phyloP scores from a whole-genome alignment of 768 basidiomycete species.

The Crepidotus variabilis region DNA sequence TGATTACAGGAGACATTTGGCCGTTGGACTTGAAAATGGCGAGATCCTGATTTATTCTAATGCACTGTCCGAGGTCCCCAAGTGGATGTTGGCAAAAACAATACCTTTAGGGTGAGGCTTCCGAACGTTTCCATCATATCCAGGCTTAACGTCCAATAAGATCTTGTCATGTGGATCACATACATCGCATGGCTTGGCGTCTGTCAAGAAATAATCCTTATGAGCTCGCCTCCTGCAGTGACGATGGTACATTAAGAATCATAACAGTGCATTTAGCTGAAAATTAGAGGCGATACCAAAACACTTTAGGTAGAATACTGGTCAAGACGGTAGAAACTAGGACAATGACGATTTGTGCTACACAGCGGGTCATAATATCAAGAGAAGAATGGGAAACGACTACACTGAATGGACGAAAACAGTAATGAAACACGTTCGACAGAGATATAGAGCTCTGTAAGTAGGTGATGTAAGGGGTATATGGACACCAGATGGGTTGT shows the following conservation, averaged over 20 bases:
- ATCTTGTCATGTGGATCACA: slow-evolving; percentile 69
- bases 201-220: slow-evolving; percentile 33
- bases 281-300: not conserved
- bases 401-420: slow-evolving; percentile 33
- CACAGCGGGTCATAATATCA: slow-evolving; percentile 50
- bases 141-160: slow-evolving; percentile 32
- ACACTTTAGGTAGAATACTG: slow-evolving; percentile 31
- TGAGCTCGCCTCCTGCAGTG: slow-evolving; percentile 83
- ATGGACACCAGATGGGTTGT: slow-evolving; percentile 55
- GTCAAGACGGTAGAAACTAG: slow-evolving; percentile 11
- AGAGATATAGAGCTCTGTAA: slow-evolving; percentile 29
- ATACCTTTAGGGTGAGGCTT: slow-evolving; percentile 49
- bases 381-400: slow-evolving; percentile 29
- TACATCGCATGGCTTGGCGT: slow-evolving; percentile 82
- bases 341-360: slow-evolving; percentile 42
- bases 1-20: slow-evolving; percentile 49
- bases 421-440: slow-evolving; percentile 63
- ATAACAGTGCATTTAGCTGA: slow-evolving; percentile 28
- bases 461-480: slow-evolving; percentile 64
- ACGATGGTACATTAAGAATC: slow-evolving; percentile 89
- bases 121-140: not conserved
- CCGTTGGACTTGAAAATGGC: slow-evolving; percentile 84
- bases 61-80: slow-evolving; percentile 19
- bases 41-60: slow-evolving; percentile 61
- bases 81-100: slow-evolving; percentile 45